These are phyloP conservation scores for Suhomyces maxii DNA, from an alignment of 1,139 yeast species.

Conservation along the genomic window DNA sequence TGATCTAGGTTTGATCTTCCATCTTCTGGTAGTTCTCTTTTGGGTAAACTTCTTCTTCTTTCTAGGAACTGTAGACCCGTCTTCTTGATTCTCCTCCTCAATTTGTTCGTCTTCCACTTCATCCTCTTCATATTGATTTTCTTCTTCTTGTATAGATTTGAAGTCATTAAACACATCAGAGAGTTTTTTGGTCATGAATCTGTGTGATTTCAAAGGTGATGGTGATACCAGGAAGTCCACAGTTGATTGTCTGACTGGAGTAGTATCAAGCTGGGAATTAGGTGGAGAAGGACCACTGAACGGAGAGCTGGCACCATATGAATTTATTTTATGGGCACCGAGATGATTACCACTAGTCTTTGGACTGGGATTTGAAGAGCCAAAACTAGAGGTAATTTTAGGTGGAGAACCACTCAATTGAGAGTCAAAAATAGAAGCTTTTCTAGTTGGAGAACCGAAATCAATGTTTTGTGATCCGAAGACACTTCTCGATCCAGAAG, in stretches of 20 bases:
- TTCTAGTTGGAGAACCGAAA: neutral
- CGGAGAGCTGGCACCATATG: neutral
- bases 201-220: conserved; percentile 44
- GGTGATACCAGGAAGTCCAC: conserved; percentile 42
- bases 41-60: conserved; percentile 46
- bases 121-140: conserved; percentile 11
- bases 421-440: neutral
- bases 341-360: conserved; percentile 1
- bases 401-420: neutral
- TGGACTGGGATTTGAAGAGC: neutral
- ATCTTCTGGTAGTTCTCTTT: conserved; percentile 64
- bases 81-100: conserved; percentile 18
- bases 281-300: conserved; percentile 1
- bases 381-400: neutral
- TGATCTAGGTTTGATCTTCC: conserved; percentile 50
- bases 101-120: conserved; percentile 16
- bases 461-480: neutral
- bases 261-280: conserved; percentile 4
- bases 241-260: conserved; percentile 12
- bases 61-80: conserved; percentile 10
- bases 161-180: conserved; percentile 34
- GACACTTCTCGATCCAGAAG: neutral
- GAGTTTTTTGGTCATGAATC: conserved; percentile 35
- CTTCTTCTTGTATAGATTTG: conserved; percentile 22
- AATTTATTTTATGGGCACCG: neutral